Evolutionary conservation across 2,329 filamentous ascomycete species (phyloP), one percentile per base, ranked within the genome.

Genomic region (Colletotrichum sp.): DNA sequence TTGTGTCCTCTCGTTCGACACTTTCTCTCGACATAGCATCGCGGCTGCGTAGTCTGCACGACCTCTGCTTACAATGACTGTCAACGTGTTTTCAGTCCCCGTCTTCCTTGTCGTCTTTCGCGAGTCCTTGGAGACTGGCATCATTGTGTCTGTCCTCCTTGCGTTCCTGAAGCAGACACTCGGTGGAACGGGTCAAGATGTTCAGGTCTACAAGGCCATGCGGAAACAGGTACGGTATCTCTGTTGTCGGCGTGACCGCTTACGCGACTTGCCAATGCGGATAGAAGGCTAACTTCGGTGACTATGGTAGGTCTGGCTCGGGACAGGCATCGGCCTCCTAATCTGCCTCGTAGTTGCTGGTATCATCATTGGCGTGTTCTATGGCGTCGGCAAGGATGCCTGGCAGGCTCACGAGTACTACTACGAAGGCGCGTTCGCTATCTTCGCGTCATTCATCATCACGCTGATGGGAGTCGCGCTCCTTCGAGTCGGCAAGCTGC

Each of bases 71-170:
- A 21, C 10, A 49, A 93, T 91, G 87, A 92, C 93, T 83, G 89
- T 90, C 76, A 91, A 94, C 82, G 92, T 96, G 73, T 96, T 96
- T 84, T 91, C 94, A 77, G 92, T 95, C 24, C 94, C 94, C 79
- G 92, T 98, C 71, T 98, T 98, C 87, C 96, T 98, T 87, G 95
- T 98, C 83, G 93, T 95, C 86, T 97, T 98, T 83, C 93, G 96
- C 82, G 96, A 98, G 86, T 92, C 92, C 59, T 88, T 98, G 63
- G 95, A 98, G 87, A 94, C 94, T 1, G 93, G 91, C 81, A 95
- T 98, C 81, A 95, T 98, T 80, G 92, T 98, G 77, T 96, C 95
- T 0, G 94, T 98, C 18, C 88, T 98, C 39, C 90, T 98, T 49
- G 92, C 95, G 24, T 98, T 97, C 83, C 87, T 98, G 75, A 97